Evolutionary conservation across 805 yeast genomes (phyloP).

Genomic region (Jamesozyma lodderae): DNA sequence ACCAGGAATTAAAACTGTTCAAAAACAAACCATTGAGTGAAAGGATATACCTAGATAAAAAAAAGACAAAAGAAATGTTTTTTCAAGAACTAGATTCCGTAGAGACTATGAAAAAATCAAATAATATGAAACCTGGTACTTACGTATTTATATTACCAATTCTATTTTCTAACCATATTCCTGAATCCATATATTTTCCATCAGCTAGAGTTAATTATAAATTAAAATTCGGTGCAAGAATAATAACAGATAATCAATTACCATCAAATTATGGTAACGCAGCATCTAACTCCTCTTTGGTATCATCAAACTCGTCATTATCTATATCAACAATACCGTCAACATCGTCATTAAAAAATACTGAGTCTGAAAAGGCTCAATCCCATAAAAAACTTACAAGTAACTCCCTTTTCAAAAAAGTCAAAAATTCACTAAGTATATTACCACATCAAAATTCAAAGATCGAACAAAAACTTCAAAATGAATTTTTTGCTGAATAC

Average conservation of each 20-base stretch:
- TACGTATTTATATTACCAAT: constrained; percentile 60
- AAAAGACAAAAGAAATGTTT: constrained; percentile 9
- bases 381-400: constrained; percentile 7
- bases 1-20: constrained; percentile 14
- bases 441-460: constrained; percentile 6
- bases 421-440: constrained; percentile 20
- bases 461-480: not conserved
- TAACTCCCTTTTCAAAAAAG: constrained; percentile 18
- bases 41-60: constrained; percentile 15
- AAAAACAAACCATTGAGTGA: constrained; percentile 9
- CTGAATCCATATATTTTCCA: constrained; percentile 42
- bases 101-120: not conserved
- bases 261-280: too few relatives aligned
- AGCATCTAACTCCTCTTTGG: too few relatives aligned
- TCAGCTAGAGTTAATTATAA: constrained; percentile 25
- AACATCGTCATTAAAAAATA: constrained; percentile 1
- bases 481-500: constrained; percentile 24
- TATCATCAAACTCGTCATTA: not conserved
- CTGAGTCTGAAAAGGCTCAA: constrained; percentile 11
- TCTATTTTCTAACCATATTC: constrained; percentile 47
- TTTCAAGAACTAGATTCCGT: constrained; percentile 1
- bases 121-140: constrained; percentile 45
- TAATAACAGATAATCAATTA: too few relatives aligned
- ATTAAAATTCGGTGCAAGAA: constrained; percentile 11
- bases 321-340: constrained; percentile 3